Evolutionary conservation across 495 filamentous ascomycete species (phyloP), one percentile per base, ranked within the genome.

Genomic region (Penicillium egyptiacum): DNA sequence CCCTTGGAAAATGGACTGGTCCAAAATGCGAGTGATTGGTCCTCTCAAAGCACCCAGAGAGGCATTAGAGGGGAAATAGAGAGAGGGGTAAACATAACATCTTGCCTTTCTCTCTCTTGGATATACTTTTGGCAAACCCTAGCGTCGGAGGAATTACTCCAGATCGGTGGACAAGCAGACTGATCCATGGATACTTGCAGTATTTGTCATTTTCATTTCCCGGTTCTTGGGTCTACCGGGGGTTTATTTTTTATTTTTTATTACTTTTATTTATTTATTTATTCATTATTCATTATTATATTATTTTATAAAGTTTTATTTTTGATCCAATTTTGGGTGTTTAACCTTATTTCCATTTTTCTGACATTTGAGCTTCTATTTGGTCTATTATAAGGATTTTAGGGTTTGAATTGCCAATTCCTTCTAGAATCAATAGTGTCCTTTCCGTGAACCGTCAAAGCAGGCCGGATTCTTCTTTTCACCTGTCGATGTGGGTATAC

Each of bases 141-240:
- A 30, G 37, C 23, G 26, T 17, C 50, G 50, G 50, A 53, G 25
- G 50, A 43, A 53, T 53, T 28, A 17, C 50, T 26, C 37, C n/a
- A 52, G 50, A 52, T 52, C 22, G 16, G 20, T 25, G 22, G 33
- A 14, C 19, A 4, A 6, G 17, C n/a, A 39, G 23, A 26, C 17
- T 45, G 19, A 39, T 6, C 28, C 44, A 31, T 28, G 43, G 42
- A 23, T 26, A 11, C 43, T 31, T 22, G 41, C 41, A 33, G 35
- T 28, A 43, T 53, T 43, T 53, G 50, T 53, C 37, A 53, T 43
- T 43, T 39, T 17, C 28, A 42, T 55, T 55, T 57, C 59, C 54
- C 44, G 54, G 59, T 57, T 26, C 54, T 57, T 47, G 54, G 59
- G 49, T 57, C 48, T 19, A 22, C 39, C 20, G 16, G 19, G 22